Evolutionary conservation across 1,139 yeast species (phyloP), one percentile per base, ranked within the genome.

Genomic region (Candida buenavistaensis): DNA sequence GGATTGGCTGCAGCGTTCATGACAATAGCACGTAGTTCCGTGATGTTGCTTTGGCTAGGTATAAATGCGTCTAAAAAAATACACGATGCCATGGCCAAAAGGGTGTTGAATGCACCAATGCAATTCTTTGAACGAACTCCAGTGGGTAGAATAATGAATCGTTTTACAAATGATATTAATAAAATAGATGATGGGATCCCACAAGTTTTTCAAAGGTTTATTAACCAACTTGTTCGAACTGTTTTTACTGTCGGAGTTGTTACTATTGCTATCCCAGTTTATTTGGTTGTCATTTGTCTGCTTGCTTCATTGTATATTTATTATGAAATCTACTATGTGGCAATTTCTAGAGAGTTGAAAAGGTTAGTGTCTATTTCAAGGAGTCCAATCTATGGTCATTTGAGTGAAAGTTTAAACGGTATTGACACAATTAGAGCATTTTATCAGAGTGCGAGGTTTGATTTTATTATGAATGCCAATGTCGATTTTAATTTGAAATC

Each of bases 401-500:
- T 81, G 30, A 81, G 80, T 40, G 87, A 81, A 51, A 75, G 80
- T 15, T 58, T 80, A 27, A 64, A 64, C 26, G 88, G 88, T 1
- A 68, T 75, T 32, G 80, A 75, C 33, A 80, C 83, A 3, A 72
- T 81, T 26, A 58, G 74, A 38, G 86, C 87, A 0, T 81, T 64
- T 43, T 47, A 64, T 16, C 84, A 80, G 41, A 52, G 58, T 17
- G 65, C 59, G 4, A 68, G 87, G 42, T 82, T 82, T 52, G 63
- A 62, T 28, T 70, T 62, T 37, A 64, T 78, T 36, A 80, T 80
- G 48, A 74, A 71, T 40, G 71, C 74, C 34, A 80, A 82, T 40
- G 66, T 85, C 28, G 82, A 83, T 45, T 77, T 75, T 50, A 79
- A 83, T 55, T 60, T 82, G 45, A 75, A 78, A 41, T 76, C 85